A percentile compares a stretch with the other conserved stretches of the same genome.
These are phyloP conservation scores for Dillenia turbinata DNA, from an alignment of 164 flowering plant genomes.

Conservation along the genomic window DNA sequence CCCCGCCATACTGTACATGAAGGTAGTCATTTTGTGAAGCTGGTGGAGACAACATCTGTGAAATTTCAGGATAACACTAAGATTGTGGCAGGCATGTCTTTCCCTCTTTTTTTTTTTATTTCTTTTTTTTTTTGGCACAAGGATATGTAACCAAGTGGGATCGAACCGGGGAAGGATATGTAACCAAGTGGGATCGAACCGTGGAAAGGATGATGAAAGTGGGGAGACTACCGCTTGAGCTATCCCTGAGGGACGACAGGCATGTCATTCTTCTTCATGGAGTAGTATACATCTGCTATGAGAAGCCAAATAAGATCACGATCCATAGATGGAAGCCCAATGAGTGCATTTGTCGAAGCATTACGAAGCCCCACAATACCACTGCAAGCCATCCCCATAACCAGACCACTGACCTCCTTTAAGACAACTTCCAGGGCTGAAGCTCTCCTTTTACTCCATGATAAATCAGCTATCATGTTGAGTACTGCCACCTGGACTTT, in stretches of 20 bases:
- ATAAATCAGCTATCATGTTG: constrained; percentile 75
- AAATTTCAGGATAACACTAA: constrained; percentile 46
- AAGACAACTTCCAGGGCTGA: constrained; percentile 68
- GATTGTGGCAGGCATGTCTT: constrained; percentile 59
- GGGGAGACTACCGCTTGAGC: too few species aligned
- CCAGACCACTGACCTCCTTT: constrained; percentile 84
- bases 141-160: too few species aligned
- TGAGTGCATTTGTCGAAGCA: constrained; percentile 59
- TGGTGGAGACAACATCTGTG: constrained; percentile 54
- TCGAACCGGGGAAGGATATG: too few species aligned
- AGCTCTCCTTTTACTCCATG: constrained; percentile 59
- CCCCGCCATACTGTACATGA: constrained; percentile 71
- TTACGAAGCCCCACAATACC: constrained; percentile 60
- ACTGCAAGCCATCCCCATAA: constrained; percentile 84
- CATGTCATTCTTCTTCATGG: constrained; percentile 40
- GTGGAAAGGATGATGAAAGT: too few species aligned
- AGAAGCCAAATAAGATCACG: constrained; percentile 96
- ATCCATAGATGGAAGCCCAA: constrained; percentile 72
- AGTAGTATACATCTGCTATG: constrained; percentile 82
- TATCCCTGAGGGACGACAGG: too few species aligned
- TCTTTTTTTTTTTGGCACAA: too few species aligned
- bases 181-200: too few species aligned
- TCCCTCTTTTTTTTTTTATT: too few species aligned
- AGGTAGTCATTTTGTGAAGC: constrained; percentile 46
- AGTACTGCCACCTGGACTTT: constrained; percentile 83